Evolutionary conservation across 306 rosid species (phyloP).

Genomic region (Sicyos baderoa): DNA sequence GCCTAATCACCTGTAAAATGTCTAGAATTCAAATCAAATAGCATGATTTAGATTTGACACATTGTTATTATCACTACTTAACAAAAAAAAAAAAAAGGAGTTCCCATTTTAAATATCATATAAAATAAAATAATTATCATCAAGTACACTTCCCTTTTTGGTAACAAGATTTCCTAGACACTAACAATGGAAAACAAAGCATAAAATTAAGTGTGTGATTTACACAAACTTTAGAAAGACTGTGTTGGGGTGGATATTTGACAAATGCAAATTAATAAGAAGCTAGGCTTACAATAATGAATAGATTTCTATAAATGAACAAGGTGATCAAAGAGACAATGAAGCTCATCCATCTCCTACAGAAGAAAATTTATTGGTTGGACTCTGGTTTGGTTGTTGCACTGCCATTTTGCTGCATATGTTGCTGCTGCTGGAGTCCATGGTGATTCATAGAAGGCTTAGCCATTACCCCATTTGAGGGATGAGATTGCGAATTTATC

Average conservation of each 20-base stretch:
- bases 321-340: not conserved
- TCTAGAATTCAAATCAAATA: not conserved
- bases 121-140: slow-evolving; percentile 9
- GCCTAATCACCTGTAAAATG: slow-evolving; percentile 1
- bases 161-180: slow-evolving; percentile 38
- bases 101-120: slow-evolving; percentile 14
- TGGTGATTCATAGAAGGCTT: slow-evolving; percentile 47
- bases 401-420: slow-evolving; percentile 49
- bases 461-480: slow-evolving; percentile 22
- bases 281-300: slow-evolving; percentile 23
- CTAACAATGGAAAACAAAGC: slow-evolving; percentile 10
- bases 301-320: slow-evolving; percentile 4
- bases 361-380: slow-evolving; percentile 43
- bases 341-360: slow-evolving; percentile 2
- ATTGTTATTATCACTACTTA: not conserved
- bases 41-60: not conserved
- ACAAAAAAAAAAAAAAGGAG: not conserved
- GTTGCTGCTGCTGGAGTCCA: slow-evolving; percentile 48
- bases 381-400: slow-evolving; percentile 48
- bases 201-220: slow-evolving; percentile 25
- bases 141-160: slow-evolving; percentile 8
- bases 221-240: slow-evolving; percentile 27
- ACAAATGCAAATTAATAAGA: slow-evolving; percentile 26
- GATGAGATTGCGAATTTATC: slow-evolving; percentile 46
- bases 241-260: slow-evolving; percentile 27